These are phyloP conservation scores for Setaria viridis DNA, from an alignment of 202 grass and related monocot species.

Conservation along the genomic window DNA sequence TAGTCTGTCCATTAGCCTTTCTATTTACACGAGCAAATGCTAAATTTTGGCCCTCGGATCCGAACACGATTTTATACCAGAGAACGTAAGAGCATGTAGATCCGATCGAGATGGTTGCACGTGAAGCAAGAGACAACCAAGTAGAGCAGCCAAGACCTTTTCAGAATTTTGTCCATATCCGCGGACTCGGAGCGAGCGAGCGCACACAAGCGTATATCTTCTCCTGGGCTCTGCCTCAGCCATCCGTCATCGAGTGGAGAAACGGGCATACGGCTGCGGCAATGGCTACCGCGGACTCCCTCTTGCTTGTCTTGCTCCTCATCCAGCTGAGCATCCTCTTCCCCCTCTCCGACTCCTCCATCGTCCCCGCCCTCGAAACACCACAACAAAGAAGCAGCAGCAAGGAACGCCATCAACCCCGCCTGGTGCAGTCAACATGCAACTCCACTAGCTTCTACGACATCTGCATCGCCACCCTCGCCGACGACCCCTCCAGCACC, in stretches of 20 bases:
- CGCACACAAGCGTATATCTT: no score
- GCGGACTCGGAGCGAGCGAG: no score
- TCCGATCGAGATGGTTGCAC: no score
- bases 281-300: background rate
- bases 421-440: constrained; percentile 52
- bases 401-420: background rate
- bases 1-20: no score
- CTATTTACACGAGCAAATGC: no score
- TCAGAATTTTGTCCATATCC: no score
- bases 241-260: background rate
- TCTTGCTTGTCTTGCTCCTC: background rate
- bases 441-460: constrained; percentile 64
- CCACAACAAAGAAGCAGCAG: background rate
- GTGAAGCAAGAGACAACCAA: no score
- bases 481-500: constrained; percentile 40
- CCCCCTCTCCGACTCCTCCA: background rate
- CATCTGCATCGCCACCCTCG: constrained; percentile 34
- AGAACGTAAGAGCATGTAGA: no score
- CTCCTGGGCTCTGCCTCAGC: no score
- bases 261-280: background rate
- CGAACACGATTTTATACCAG: no score
- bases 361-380: background rate
- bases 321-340: background rate
- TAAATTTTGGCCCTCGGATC: no score
- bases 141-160: no score